Base-by-base conservation (phyloP, 345 rosid genomes). In the Arabidopsis suecica region DNA sequence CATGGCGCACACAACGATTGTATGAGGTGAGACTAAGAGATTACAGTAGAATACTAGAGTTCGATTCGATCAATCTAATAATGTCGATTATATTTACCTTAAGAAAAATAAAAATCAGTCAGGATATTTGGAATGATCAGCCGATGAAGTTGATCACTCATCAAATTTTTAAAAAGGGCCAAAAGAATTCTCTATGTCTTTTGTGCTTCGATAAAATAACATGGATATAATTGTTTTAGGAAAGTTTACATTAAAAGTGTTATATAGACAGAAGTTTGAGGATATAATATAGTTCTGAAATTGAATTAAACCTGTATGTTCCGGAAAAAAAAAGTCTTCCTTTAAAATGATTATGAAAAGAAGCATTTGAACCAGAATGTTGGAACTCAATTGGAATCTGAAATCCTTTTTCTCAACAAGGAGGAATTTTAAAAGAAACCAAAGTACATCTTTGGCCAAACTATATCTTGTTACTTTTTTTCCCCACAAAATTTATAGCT, bases 321-420 rank as follows among this genome's bases (percentile, higher is more conserved):
- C 37, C n/a, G 9, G 4, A 11, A 28, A 55, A 5, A 9, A 28
- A 38, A 38, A 16, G 18, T 3, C 3, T 2, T 13, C 60, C 37
- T 32, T 14, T 3, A 1, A 25, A 14, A 57, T 32, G 6, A 32
- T 57, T 34, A 16, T 6, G 44, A n/a, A 18, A 59, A 34, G 44
- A 59, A 59, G 34, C 10, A 1, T 22, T 40, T 61, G 3, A 40
- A 41, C 49, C 49, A 20, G 3, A 40, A 61, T 2, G 5, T 6
- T 23, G 20, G 50, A 40, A 61, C 49, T 61, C 66, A 38, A 23
- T 6, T 61, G 20, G 20, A 61, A 61, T 38, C 32, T 61, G 36
- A 40, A 40, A 20, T 61, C 45, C 18, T 20, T 61, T 61, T 55
- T 13, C 60, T 55, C 20, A 18, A 54, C 36, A 5, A 55, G 9